Conservation (phyloP, 2,329 filamentous ascomycete species). For the Aspergillus unguis region DNA sequence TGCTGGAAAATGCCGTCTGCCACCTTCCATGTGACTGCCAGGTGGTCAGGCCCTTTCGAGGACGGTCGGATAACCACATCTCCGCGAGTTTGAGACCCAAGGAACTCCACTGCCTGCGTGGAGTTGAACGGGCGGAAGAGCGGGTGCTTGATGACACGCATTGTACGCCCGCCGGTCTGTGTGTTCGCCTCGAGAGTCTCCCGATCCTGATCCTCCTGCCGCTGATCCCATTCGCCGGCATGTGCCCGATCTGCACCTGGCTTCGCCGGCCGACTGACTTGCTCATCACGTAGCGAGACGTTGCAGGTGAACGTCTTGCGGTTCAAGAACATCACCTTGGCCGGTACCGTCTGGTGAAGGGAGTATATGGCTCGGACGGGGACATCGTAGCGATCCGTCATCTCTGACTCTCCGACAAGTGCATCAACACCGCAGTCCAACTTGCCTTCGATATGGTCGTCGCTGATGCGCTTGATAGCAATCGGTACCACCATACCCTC, state of each 20-base stretch:
- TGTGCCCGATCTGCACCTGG: constrained; percentile 67
- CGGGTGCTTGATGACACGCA: constrained; percentile 96
- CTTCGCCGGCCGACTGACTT: constrained; percentile 69
- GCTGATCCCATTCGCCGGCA: constrained; percentile 77
- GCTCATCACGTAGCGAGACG: constrained; percentile 78
- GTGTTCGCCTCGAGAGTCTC: constrained; percentile 84
- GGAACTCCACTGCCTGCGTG: constrained; percentile 86
- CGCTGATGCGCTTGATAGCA: constrained; percentile 80
- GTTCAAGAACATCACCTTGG: constrained; percentile 83
- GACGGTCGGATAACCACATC: constrained; percentile 95
- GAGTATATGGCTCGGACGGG: constrained; percentile 72
- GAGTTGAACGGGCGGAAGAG: constrained; percentile 93
- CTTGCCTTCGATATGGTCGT: constrained; percentile 89
- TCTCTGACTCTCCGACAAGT: constrained; percentile 76
- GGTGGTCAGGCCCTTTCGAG: constrained; percentile 90
- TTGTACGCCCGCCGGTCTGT: constrained; percentile 76
- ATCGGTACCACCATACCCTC: constrained; percentile 93
- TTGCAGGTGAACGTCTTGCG: constrained; percentile 80
- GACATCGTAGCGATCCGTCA: constrained; percentile 65
- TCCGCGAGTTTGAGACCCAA: constrained; percentile 78
- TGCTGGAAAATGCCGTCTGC: constrained; percentile 95
- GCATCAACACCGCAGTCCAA: constrained; percentile 94
- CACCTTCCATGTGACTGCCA: constrained; percentile 97
- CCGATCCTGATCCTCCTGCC: constrained; percentile 74
- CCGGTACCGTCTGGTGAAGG: constrained; percentile 78